Conservation (phyloP, 2,329 filamentous ascomycete species). For the Ceratocystis diversiconidia region DNA sequence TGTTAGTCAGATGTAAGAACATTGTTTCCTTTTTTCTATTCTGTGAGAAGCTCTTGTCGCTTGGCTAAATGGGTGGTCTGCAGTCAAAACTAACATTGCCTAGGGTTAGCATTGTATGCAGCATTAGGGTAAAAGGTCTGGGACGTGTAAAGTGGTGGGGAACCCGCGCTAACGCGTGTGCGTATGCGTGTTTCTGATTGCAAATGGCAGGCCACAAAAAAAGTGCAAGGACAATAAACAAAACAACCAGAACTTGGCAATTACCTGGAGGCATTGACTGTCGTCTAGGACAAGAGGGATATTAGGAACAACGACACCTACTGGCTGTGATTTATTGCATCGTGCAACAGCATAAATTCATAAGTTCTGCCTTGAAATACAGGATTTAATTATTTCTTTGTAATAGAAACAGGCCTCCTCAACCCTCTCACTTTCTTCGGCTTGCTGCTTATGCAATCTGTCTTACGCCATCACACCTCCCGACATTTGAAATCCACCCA, state of each 20-base stretch:
- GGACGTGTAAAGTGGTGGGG: slow-evolving; percentile 17
- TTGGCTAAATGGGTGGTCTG: too few species aligned
- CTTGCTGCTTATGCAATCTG: background rate
- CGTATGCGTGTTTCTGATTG: background rate
- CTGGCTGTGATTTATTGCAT: background rate
- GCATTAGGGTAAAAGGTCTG: background rate
- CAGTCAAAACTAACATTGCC: too few species aligned
- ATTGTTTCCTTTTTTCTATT: too few species aligned
- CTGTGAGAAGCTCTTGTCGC: too few species aligned
- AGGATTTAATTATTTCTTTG: background rate
- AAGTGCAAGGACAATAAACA: background rate
- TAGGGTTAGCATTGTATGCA: background rate
- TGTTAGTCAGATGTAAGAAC: too few species aligned
- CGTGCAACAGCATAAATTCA: background rate
- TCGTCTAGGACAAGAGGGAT: background rate
- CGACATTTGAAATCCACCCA: background rate
- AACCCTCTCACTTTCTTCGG: background rate
- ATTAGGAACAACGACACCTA: background rate
- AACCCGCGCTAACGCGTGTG: background rate
- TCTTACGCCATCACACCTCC: background rate
- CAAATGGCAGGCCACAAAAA: background rate
- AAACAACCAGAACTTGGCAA: background rate
- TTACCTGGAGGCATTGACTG: background rate
- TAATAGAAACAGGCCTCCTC: background rate
- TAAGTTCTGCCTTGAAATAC: background rate